These are phyloP conservation scores for Stephanodiscus minutulus DNA, from an alignment of 108 stramenopile species.

Conservation along the genomic window DNA sequence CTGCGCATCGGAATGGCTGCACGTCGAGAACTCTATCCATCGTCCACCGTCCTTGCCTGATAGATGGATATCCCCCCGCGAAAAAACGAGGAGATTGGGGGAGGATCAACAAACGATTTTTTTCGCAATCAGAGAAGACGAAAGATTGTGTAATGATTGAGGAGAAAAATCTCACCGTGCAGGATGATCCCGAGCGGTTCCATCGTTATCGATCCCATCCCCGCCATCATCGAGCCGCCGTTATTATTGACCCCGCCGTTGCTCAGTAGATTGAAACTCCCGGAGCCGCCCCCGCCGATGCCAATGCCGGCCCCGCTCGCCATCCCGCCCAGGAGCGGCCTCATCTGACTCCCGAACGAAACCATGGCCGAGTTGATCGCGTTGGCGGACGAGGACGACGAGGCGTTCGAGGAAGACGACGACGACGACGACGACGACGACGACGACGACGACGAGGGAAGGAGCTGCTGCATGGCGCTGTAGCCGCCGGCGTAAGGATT, in stretches of 20 bases:
- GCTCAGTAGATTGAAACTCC: constrained; percentile 29
- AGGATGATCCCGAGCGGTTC: constrained; percentile 49
- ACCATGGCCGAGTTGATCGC: constrained; percentile 34
- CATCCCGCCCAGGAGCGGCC: constrained; percentile 29
- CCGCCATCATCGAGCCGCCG: constrained; percentile 8
- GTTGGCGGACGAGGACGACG: neutral
- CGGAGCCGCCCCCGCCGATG: constrained; percentile 11
- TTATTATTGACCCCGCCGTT: constrained; percentile 3
- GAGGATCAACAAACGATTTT: neutral
- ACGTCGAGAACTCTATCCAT: constrained; percentile 71
- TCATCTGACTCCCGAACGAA: constrained; percentile 47
- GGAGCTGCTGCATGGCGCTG: constrained; percentile 10
- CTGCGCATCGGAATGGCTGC: constrained; percentile 67
- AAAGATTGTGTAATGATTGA: neutral
- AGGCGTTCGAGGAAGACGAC: constrained; percentile 35
- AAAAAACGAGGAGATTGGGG: neutral
- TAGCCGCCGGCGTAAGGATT: neutral
- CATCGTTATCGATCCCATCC: constrained; percentile 16
- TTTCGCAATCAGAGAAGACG: neutral
- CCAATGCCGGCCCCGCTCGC: constrained; percentile 8
- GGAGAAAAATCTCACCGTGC: constrained; percentile 19
- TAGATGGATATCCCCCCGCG: neutral
- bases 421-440: constrained; percentile 39
- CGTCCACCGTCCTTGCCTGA: constrained; percentile 70
- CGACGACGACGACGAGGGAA: constrained; percentile 34